Evolutionary conservation across 2,329 filamentous ascomycete genomes (phyloP), one percentile per base, ranked within the genome.

Genomic region (Colletotrichum costaricense): DNA sequence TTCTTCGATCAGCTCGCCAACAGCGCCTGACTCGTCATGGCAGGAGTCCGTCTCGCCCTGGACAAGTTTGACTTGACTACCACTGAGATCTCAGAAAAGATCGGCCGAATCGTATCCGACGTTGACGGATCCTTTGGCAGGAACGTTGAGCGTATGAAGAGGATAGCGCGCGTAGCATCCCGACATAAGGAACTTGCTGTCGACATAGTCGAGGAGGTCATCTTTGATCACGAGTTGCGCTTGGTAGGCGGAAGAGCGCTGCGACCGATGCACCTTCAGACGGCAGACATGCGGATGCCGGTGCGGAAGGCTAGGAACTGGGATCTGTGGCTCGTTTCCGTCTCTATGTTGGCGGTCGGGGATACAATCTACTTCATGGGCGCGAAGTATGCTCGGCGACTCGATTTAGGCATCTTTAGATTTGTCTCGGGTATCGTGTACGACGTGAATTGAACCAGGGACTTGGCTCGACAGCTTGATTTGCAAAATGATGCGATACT

Each of bases 1-100:
- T 86, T 83, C 77, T 84, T 82, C 42, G 85, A 86, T 63, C 85
- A 87, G 72, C 78, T 83, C 8, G 78, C 77, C 14, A 86, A 86
- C 70, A 79, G 77, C 4, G 76, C 80, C 4, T 80, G 83, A 1
- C 78, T 86, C 1, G 75, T 75, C 1, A 78, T 77, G 0, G 81
- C 80, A 0, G 84, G 84, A 2, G 79, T 82, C 0, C 80, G 80
- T 1, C 74, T 82, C 19, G 70, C 78, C 2, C 78, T 86, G 9
- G 79, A 84, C 72, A 86, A 85, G 73, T 78, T 77, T 12, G 59
- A 59, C 16, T 84, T 86, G 72, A 80, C 80, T 1, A 64, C 80
- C 1, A 67, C 76, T 3, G 78, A 81, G n/a, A 76, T 86, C 6
- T 74, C 77, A 22, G 68, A 69, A 11, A 81, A 81, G n/a, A 76